These are phyloP conservation scores for Lophiotrema nucula DNA, from an alignment of 495 filamentous ascomycete species.

Conservation along the genomic window DNA sequence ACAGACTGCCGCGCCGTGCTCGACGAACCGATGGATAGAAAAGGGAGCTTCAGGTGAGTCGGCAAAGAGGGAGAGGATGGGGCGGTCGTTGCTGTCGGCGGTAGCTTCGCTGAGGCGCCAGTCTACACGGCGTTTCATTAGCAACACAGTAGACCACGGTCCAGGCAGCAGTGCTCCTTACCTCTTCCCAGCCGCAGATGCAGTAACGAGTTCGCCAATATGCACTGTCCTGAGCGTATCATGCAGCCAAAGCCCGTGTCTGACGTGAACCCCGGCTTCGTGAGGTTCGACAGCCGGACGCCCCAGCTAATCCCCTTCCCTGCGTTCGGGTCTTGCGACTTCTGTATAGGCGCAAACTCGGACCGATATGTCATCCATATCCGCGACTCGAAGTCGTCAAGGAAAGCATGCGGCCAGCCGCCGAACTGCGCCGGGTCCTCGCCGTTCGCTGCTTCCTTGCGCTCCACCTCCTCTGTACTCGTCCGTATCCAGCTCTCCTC, in stretches of 20 bases:
- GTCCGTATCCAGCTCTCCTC: constrained; percentile 35
- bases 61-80: constrained; percentile 79
- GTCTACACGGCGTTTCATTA: constrained; percentile 51
- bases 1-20: constrained; percentile 81
- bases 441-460: constrained; percentile 28
- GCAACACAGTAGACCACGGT: not conserved
- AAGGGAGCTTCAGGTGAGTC: constrained; percentile 85
- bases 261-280: constrained; percentile 80
- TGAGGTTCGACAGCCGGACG: constrained; percentile 78
- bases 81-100: constrained; percentile 57
- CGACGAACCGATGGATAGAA: constrained; percentile 92
- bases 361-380: constrained; percentile 98
- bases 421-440: constrained; percentile 45
- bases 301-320: constrained; percentile 75
- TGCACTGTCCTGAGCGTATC: constrained; percentile 93
- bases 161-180: constrained; percentile 41
- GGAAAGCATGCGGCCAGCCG: constrained; percentile 81
- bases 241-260: constrained; percentile 99
- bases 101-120: constrained; percentile 68
- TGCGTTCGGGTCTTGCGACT: constrained; percentile 67
- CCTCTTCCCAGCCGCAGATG: constrained; percentile 76
- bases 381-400: constrained; percentile 88
- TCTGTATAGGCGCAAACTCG: constrained; percentile 80
- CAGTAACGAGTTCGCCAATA: constrained; percentile 81
- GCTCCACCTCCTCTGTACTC: constrained; percentile 26